These are phyloP conservation scores for Monosporozyma yasuniensis DNA, from an alignment of 805 yeast species.

Conservation along the genomic window DNA sequence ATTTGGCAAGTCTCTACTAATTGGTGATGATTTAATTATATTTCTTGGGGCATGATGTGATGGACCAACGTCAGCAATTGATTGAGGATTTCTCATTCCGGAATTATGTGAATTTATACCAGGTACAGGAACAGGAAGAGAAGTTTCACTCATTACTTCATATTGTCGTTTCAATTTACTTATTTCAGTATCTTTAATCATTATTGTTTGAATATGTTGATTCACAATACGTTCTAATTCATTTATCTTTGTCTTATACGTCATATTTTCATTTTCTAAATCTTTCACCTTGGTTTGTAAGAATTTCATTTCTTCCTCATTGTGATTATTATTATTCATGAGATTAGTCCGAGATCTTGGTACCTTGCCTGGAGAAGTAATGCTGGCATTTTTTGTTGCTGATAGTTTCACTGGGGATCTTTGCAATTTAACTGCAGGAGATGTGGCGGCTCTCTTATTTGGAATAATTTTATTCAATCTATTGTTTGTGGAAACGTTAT, in stretches of 20 bases:
- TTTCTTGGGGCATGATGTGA: too few relatives aligned
- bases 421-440: slow-evolving; percentile 38
- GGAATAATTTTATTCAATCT: slow-evolving; percentile 35
- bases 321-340: not conserved
- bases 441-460: slow-evolving; percentile 59
- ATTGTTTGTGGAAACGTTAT: not conserved
- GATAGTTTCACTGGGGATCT: slow-evolving; percentile 1
- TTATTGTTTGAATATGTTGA: not conserved
- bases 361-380: too few relatives aligned
- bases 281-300: not conserved
- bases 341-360: not conserved
- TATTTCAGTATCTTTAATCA: slow-evolving; percentile 1
- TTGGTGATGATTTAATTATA: not conserved
- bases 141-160: not conserved
- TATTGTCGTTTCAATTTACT: not conserved
- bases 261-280: slow-evolving; percentile 1
- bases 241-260: slow-evolving; percentile 11
- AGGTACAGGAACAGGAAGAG: too few relatives aligned
- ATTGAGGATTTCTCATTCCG: not conserved
- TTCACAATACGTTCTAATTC: slow-evolving; percentile 1
- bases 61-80: too few relatives aligned
- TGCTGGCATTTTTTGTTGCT: too few relatives aligned
- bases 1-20: not conserved
- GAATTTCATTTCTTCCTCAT: not conserved
- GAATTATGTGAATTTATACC: too few relatives aligned